phyloP scores from a whole-genome alignment of 768 basidiomycete species.

The Mycena pura region DNA sequence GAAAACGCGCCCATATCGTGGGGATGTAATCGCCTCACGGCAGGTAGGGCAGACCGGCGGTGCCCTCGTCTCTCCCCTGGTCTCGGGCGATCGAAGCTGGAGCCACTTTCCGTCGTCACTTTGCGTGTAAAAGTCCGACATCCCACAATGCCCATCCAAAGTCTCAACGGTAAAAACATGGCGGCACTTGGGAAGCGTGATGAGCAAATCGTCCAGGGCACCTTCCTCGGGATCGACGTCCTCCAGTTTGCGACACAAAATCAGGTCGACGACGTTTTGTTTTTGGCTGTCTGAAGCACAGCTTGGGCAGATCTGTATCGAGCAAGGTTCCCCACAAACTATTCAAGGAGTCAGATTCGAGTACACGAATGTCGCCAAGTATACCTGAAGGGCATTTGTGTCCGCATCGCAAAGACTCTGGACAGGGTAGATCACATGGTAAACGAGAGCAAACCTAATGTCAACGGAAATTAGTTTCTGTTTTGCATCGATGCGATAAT shows the following conservation, averaged over 20 bases:
- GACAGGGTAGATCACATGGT: conserved; percentile 67
- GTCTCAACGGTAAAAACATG: conserved; percentile 78
- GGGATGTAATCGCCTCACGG: conserved; percentile 59
- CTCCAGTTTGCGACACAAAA: conserved; percentile 55
- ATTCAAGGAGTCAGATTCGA: conserved; percentile 1
- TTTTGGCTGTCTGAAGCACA: conserved; percentile 52
- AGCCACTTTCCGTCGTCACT: conserved; percentile 47
- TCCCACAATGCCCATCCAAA: conserved; percentile 63
- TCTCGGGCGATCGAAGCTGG: conserved; percentile 45
- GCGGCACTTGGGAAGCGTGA: conserved; percentile 65
- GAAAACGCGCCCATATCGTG: conserved; percentile 64
- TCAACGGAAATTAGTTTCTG: not conserved
- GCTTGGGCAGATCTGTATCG: conserved; percentile 55
- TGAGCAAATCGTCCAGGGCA: conserved; percentile 56
- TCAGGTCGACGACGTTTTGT: conserved; percentile 61
- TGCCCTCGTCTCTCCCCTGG: conserved; percentile 33
- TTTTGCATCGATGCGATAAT: not conserved
- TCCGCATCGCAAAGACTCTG: conserved; percentile 57
- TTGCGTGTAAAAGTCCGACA: conserved; percentile 58
- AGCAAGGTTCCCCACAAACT: conserved; percentile 77
- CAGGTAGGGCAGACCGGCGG: conserved; percentile 71
- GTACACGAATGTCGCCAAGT: not conserved
- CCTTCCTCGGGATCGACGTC: conserved; percentile 52
- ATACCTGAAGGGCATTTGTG: conserved; percentile 73
- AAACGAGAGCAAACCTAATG: conserved; percentile 65